phyloP scores from a whole-genome alignment of 176 grass and related monocot genomes.

The Aegilops speltoides region DNA sequence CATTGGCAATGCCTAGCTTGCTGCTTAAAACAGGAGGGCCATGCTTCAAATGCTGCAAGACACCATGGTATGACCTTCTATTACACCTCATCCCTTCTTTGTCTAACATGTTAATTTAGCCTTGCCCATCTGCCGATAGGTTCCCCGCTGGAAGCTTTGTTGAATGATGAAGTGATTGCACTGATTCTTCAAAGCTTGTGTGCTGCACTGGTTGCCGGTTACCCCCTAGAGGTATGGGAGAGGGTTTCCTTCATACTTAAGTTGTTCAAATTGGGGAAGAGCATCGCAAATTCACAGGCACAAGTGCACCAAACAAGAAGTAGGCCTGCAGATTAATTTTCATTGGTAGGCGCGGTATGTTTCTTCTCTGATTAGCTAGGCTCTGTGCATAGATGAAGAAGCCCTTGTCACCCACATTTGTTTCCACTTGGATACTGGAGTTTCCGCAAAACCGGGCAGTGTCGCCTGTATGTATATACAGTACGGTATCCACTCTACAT shows the following conservation, averaged over 20 bases:
- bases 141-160: not conserved
- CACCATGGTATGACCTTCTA: constrained; percentile 6
- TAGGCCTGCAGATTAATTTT: not conserved
- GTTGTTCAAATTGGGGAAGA: not conserved
- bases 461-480: not conserved
- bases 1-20: not conserved
- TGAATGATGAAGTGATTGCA: constrained; percentile 11
- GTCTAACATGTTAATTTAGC: not conserved
- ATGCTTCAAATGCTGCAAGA: not conserved
- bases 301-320: constrained; percentile 11
- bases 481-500: not conserved
- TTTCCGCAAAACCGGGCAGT: constrained; percentile 1
- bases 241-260: not conserved
- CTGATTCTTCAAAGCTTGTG: not conserved
- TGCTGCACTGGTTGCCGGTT: not conserved
- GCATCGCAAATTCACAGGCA: not conserved
- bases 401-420: not conserved
- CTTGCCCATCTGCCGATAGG: not conserved
- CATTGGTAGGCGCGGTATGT: not conserved
- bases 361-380: not conserved
- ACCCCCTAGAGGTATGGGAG: constrained; percentile 10
- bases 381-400: constrained; percentile 13
- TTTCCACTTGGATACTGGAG: not conserved
- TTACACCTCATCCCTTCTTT: not conserved
- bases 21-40: not conserved